Percentiles rank a stretch among this genome's conserved stretches.
Conservation (phyloP, 2,329 filamentous ascomycete species). For the Fusarium tupiense region DNA sequence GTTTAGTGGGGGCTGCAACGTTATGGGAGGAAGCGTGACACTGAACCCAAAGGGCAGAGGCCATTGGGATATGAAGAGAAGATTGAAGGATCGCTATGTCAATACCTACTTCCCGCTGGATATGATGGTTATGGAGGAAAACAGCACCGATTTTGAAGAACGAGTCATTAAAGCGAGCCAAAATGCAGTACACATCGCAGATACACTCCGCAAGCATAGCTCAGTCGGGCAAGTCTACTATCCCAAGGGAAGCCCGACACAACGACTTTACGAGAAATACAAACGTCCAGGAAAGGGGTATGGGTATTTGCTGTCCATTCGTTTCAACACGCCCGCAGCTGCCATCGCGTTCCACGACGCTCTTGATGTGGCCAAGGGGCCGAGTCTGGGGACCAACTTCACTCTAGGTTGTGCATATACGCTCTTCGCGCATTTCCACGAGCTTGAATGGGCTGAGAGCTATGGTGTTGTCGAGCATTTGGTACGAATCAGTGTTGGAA, state of each 20-base stretch:
- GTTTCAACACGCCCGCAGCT: slow-evolving; percentile 51
- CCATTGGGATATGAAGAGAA: slow-evolving; percentile 46
- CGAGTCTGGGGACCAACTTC: slow-evolving; percentile 61
- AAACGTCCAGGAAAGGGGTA: slow-evolving; percentile 56
- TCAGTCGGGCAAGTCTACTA: slow-evolving; percentile 50
- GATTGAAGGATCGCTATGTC: slow-evolving; percentile 29
- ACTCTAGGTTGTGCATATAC: slow-evolving; percentile 57
- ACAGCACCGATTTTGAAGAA: slow-evolving; percentile 50
- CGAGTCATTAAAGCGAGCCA: slow-evolving; percentile 45
- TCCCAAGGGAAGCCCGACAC: slow-evolving; percentile 50
- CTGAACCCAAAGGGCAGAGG: slow-evolving; percentile 54
- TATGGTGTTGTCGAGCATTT: slow-evolving; percentile 54
- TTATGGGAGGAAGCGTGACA: slow-evolving; percentile 59
- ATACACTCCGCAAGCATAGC: slow-evolving; percentile 40
- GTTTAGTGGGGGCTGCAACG: slow-evolving; percentile 64
- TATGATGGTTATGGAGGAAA: slow-evolving; percentile 49
- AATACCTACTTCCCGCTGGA: slow-evolving; percentile 43
- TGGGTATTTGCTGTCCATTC: slow-evolving; percentile 61
- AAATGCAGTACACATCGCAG: slow-evolving; percentile 40
- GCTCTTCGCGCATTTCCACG: slow-evolving; percentile 50
- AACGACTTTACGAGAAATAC: slow-evolving; percentile 45
- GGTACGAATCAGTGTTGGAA: slow-evolving; percentile 56
- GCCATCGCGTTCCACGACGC: slow-evolving; percentile 60
- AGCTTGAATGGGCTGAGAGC: slow-evolving; percentile 49
- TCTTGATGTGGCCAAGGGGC: slow-evolving; percentile 58